Evolutionary conservation across 345 rosid species (phyloP).

Genomic region (Populus alba): DNA sequence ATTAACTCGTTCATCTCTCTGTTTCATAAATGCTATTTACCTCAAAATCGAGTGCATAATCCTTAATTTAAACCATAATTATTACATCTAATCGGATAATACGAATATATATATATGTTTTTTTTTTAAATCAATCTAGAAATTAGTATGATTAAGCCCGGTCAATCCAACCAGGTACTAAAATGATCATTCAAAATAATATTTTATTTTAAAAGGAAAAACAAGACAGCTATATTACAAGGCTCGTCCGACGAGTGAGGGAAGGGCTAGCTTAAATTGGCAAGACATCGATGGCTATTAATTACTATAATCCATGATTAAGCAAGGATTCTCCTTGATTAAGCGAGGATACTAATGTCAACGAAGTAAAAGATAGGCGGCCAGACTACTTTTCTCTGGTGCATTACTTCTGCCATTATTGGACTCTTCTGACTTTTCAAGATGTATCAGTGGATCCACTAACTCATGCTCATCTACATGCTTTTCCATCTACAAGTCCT

Average conservation of each 20-base stretch:
- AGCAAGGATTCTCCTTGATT: not conserved
- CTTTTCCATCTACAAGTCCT: constrained; percentile 20
- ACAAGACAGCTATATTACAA: no score
- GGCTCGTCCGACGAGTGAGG: no score
- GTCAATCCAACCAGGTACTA: no score
- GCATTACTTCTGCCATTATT: constrained; percentile 34
- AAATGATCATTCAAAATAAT: no score
- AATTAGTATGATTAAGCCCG: no score
- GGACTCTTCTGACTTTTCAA: constrained; percentile 23
- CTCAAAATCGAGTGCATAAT: not conserved
- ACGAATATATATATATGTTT: no score
- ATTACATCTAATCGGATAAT: no score
- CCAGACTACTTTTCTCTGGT: constrained; percentile 7
- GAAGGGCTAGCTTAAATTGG: no score
- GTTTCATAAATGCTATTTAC: no score
- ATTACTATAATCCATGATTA: not conserved
- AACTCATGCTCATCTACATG: constrained; percentile 34
- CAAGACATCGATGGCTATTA: not conserved
- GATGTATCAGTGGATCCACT: constrained; percentile 41
- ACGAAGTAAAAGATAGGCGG: not conserved
- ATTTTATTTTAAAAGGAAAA: no score
- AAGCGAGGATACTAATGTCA: constrained; percentile 30
- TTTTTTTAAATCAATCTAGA: no score
- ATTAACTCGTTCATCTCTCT: not conserved
- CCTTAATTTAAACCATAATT: not conserved